Evolutionary conservation across 75 land plant species (phyloP).

Genomic region (Ceratopteris richardii): DNA sequence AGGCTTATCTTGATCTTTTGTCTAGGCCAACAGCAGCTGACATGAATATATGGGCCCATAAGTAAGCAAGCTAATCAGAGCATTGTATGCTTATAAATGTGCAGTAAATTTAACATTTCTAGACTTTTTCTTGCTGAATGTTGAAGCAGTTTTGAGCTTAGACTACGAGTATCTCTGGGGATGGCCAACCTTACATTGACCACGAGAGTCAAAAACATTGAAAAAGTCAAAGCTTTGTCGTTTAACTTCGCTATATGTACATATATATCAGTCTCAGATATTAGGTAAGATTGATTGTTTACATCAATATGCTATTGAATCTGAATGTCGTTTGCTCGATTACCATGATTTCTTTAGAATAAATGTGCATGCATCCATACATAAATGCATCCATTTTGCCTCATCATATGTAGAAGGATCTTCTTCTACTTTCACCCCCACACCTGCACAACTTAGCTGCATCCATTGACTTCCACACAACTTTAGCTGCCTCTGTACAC

Average conservation of each 20-base stretch:
- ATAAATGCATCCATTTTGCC: too few relatives aligned
- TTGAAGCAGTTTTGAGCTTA: constrained; percentile 27
- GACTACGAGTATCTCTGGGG: constrained; percentile 27
- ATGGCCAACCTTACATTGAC: constrained; percentile 25
- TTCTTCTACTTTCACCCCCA: too few relatives aligned
- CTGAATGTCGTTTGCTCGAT: too few relatives aligned
- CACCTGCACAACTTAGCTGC: too few relatives aligned
- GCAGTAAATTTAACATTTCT: not conserved
- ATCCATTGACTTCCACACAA: too few relatives aligned
- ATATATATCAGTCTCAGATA: constrained; percentile 32
- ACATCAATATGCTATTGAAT: too few relatives aligned
- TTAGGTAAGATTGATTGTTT: constrained; percentile 28
- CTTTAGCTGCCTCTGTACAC: too few relatives aligned
- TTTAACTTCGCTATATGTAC: constrained; percentile 34
- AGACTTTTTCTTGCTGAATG: too few relatives aligned
- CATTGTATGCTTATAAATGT: constrained; percentile 1
- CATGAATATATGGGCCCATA: constrained; percentile 41
- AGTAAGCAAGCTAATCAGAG: constrained; percentile 15
- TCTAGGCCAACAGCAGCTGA: constrained; percentile 54
- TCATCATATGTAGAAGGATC: too few relatives aligned
- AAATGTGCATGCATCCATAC: too few relatives aligned
- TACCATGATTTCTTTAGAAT: too few relatives aligned
- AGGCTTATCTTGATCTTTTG: constrained; percentile 45
- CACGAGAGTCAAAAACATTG: constrained; percentile 26
- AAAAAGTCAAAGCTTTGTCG: constrained; percentile 22